Evolutionary conservation across 129 eudicot genomes (phyloP), one percentile per base, ranked within the genome.

Genomic region (Ambrosia artemisiifolia): DNA sequence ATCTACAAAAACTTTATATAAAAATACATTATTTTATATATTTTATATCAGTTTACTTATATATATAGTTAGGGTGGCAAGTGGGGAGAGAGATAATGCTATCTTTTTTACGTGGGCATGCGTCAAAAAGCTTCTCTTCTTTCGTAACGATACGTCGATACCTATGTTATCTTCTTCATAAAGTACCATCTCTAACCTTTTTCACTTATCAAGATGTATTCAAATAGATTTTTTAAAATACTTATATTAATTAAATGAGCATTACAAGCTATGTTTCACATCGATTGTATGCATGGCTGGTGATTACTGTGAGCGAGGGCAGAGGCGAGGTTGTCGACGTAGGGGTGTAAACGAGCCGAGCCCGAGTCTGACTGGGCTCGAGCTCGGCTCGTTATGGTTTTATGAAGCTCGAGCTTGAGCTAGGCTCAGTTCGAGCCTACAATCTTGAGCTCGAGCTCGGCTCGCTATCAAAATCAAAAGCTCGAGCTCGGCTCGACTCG

Each of bases 101-200:
- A 12, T 50, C 63, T 75, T 28, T 10, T 78, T 70, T 71, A 78
- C 51, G 77, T 78, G 82, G 77, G 82, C 77, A 78, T 71, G 77
- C 82, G 77, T 78, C 73, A 78, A 70, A 71, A 78, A 78, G 77
- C 47, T 53, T 78, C 72, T 44, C 46, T 67, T 78, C 72, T 78
- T 78, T 71, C 77, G 77, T 71, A 54, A 78, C 82, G 72, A 53
- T 70, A 33, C 82, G 67, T 70, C 82, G 72, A 53, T 70, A 33
- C 82, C 72, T 70, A 62, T 35, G 77, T 17, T 35, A 57, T 57
- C 64, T 12, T 57, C n/a, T 28, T 57, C 36, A 28, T 57, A 57
- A 57, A 57, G 64, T 12, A 57, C 3, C 36, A 10, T 55, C 10
- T 20, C n/a, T 55, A 55, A 55, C 35, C 64, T 57, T 57, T 57